These are phyloP conservation scores for Eutypa lata DNA, from an alignment of 2,329 filamentous ascomycete genomes.

Conservation along the genomic window DNA sequence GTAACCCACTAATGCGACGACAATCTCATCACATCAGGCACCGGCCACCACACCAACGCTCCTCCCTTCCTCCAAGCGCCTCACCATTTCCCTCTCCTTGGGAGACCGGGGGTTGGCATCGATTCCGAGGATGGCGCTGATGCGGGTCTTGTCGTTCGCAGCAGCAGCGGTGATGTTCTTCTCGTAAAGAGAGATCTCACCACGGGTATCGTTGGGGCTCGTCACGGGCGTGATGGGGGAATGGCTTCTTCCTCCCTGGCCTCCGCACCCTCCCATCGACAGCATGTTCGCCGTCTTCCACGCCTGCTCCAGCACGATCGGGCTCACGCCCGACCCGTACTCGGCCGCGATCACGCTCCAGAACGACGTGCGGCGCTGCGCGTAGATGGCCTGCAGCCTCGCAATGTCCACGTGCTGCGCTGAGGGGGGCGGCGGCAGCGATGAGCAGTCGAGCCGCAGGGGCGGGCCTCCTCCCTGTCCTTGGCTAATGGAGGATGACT, in stretches of 20 bases:
- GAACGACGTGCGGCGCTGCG: slow-evolving; percentile 66
- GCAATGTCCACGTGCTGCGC: slow-evolving; percentile 55
- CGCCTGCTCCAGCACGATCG: slow-evolving; percentile 66
- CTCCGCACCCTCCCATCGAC: slow-evolving; percentile 40
- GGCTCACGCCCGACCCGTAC: slow-evolving; percentile 63
- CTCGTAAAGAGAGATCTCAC: slow-evolving; percentile 25
- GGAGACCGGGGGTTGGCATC: slow-evolving; percentile 56
- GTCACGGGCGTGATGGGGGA: slow-evolving; percentile 52
- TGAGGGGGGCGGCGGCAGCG: slow-evolving; percentile 39
- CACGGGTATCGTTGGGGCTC: slow-evolving; percentile 42
- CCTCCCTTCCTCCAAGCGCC: slow-evolving; percentile 52
- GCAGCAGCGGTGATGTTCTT: slow-evolving; percentile 17
- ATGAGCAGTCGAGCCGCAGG: slow-evolving; percentile 59
- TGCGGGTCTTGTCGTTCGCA: slow-evolving; percentile 54
- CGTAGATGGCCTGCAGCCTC: slow-evolving; percentile 68
- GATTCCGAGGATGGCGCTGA: slow-evolving; percentile 60
- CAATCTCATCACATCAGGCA: slow-evolving; percentile 25
- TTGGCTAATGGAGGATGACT: slow-evolving; percentile 35
- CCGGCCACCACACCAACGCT: slow-evolving; percentile 27
- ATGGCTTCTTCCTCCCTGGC: too few species aligned
- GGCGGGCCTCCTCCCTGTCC: slow-evolving; percentile 35
- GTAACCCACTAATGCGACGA: too few species aligned
- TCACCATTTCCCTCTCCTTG: slow-evolving; percentile 55
- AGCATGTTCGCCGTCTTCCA: slow-evolving; percentile 53
- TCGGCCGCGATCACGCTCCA: slow-evolving; percentile 71